A percentile compares a stretch with the other conserved stretches of the same genome.
Evolutionary conservation across 2,329 filamentous ascomycete species (phyloP).

Genomic region (Rhinocladiella mackenziei): DNA sequence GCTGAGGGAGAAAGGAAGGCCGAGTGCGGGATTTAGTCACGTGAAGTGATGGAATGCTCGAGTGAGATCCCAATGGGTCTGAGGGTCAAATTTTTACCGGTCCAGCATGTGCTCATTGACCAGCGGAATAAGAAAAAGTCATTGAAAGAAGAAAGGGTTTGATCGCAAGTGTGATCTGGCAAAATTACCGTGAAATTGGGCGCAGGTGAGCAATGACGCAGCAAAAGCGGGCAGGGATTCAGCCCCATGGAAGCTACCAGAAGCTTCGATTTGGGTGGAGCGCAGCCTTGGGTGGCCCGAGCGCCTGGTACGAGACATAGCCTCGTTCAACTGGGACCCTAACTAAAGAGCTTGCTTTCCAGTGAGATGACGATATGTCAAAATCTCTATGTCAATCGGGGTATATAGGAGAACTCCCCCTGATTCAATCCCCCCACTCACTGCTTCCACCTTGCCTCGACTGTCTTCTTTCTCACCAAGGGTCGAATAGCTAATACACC

Average conservation of each 20-base stretch:
- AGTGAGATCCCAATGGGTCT: constrained; percentile 14
- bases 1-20: constrained; percentile 1
- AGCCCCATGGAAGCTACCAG: constrained; percentile 12
- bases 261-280: constrained; percentile 8
- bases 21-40: constrained; percentile 20
- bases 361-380: no score
- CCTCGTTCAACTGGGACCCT: no score
- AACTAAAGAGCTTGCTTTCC: no score
- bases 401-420: no score
- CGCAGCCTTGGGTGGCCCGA: not conserved
- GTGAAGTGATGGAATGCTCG: constrained; percentile 22
- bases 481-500: constrained; percentile 77
- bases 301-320: no score
- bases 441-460: constrained; percentile 27
- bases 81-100: no score
- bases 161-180: not conserved
- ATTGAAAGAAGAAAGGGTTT: constrained; percentile 3
- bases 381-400: constrained; percentile 2
- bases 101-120: no score
- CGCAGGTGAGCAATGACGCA: constrained; percentile 12
- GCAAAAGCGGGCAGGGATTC: not conserved
- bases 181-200: no score
- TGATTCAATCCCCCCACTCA: no score
- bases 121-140: no score
- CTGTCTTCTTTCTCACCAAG: constrained; percentile 60